Base-by-base conservation (phyloP, 352 stramenopile species). In the Plasmopara halstedii region DNA sequence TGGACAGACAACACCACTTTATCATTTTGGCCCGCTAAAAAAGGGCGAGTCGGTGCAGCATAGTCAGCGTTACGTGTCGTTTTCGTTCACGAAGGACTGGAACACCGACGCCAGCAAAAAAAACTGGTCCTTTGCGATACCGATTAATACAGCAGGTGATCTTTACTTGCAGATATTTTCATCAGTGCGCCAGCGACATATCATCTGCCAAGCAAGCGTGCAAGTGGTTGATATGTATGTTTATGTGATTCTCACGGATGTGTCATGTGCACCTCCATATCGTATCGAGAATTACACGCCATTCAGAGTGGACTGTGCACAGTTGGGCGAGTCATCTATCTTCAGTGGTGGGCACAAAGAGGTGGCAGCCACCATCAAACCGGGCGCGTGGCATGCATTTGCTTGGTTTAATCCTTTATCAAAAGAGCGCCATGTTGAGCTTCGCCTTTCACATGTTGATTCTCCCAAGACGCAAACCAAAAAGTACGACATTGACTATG, bases 211-310 rank as follows among this genome's bases (percentile, higher is more conserved):
- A 42, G 82, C 75, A 27, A 91, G 79, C 41, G 76, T 94, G 15
- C 82, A 94, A 45, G 73, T 94, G 19, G 73, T 94, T n/a, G 82
- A 88, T 27, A 88, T 88, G 73, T 89, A 94, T 44, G 70, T 94
- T 14, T 94, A 91, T 50, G 79, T 94, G 10, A 81, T 91, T 41
- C 50, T 94, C 38, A 90, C 64, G 18, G 82, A 94, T 51, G 75
- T 85, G 9, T 94, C 79, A 0, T 79, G 70, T 18, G 69, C 76
- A 14, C 82, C 82, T 6, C 82, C 82, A 14, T 94, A 90, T 55
- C 77, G 82, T 6, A 83, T 94, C 36, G 82, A 94, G 60, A 94
- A 94, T 55, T 94, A 80, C 50, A 90, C 82, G n/a, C 79, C 76
- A 35, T 91, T 82, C 44, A 80, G 55, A 26, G 70, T 88, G n/a